Evolutionary conservation across 495 filamentous ascomycete species (phyloP), one percentile per base, ranked within the genome.

Genomic region (Astrothelium subdiscretum): DNA sequence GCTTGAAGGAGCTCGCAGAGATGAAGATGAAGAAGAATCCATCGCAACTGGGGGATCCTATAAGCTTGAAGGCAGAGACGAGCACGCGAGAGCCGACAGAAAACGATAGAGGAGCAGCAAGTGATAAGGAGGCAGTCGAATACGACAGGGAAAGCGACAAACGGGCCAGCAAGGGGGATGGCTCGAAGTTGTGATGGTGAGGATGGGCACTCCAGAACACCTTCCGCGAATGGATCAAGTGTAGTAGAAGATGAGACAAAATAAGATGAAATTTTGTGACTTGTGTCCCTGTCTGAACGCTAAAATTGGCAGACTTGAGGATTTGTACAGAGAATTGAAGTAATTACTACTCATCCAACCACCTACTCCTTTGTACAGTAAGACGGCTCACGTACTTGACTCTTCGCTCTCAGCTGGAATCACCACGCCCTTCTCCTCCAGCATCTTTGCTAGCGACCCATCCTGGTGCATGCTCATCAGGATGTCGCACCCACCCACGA

Each of bases 391-490:
- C 15, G 35, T 15, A 38, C 59, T 24, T 24, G 60, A 29, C 40
- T 60, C 10, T 15, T 62, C 67, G 31, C 43, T 61, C n/a, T 63
- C 66, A 11, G 67, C 65, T 15, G 71, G 62, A 27, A 83, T 85
- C 42, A 98, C 71, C 31, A 97, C 91, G 35, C 82, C 79, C 82
- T 97, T 95, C 73, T 92, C 88, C 68, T 95, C 91, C 13, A 98
- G 76, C 72, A 97, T 67, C 76, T 92, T 95, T 1, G 91, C 89
- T 64, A 98, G 80, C 67, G 94, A 90, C 31, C 94, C 94, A 72
- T 89, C 95, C 76, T 97, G 90, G 77, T 97, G 94, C 94, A 97
- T 97, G 8, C 86, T 87, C 76, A 97, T 86, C 69, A 98, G 72
- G 62, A 98, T 98, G 76, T 98, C 95, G 72, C 94, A 97, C 1